phyloP scores from a whole-genome alignment of 2,329 filamentous ascomycete species.

The Sporothrix schenckii region DNA sequence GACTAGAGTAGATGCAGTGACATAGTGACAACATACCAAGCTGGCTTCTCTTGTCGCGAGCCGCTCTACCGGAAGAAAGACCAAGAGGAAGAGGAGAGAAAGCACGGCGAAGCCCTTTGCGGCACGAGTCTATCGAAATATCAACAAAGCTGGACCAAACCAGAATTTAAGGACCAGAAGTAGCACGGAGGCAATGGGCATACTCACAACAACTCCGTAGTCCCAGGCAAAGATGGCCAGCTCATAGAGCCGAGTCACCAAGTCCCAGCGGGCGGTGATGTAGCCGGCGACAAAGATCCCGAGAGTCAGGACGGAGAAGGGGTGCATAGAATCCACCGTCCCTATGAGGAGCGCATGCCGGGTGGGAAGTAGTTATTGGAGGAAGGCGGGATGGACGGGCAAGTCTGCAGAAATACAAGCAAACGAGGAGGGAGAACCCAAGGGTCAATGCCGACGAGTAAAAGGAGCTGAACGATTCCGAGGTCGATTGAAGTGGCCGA shows the following conservation, averaged over 20 bases:
- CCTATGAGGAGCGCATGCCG: constrained; percentile 51
- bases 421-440: background rate
- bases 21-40: constrained; percentile 61
- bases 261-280: constrained; percentile 98
- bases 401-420: background rate
- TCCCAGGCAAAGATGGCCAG: constrained; percentile 97
- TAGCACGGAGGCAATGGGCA: background rate
- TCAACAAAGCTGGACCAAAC: background rate
- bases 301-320: constrained; percentile 92
- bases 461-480: constrained; percentile 6
- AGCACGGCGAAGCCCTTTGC: constrained; percentile 83
- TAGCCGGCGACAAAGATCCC: constrained; percentile 99
- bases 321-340: constrained; percentile 78
- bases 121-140: constrained; percentile 68
- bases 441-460: background rate
- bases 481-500: background rate
- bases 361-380: background rate
- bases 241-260: constrained; percentile 95
- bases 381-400: background rate
- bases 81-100: constrained; percentile 78
- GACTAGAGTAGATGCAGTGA: background rate
- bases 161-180: background rate
- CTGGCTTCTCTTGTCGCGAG: constrained; percentile 79
- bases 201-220: constrained; percentile 88
- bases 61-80: constrained; percentile 81